Evolutionary conservation across 177 flowering plant species (phyloP).

Genomic region (Vitis hybrid): DNA sequence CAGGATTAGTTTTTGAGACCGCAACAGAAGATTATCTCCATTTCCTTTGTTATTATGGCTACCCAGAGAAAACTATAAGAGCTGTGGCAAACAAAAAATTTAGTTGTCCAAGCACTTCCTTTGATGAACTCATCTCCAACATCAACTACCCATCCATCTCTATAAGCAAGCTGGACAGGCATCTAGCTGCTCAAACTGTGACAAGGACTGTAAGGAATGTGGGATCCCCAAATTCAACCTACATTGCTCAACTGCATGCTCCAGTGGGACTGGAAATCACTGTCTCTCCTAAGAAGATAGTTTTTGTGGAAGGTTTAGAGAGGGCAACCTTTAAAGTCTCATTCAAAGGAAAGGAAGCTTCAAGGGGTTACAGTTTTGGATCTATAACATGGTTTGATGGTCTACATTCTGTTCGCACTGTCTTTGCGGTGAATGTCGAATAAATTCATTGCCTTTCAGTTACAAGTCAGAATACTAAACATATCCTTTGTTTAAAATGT

Average conservation of each 20-base stretch:
- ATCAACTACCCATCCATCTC: constrained; percentile 87
- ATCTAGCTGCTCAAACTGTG: constrained; percentile 19
- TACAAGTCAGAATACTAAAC: too few species aligned
- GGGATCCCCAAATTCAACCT: constrained; percentile 49
- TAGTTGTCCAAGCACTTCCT: constrained; percentile 53
- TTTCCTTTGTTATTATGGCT: constrained; percentile 73
- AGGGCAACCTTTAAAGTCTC: constrained; percentile 45
- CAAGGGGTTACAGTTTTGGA: constrained; percentile 63
- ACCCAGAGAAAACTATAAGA: constrained; percentile 42
- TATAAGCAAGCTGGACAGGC: constrained; percentile 36
- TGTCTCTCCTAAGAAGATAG: constrained; percentile 54
- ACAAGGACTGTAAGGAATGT: constrained; percentile 65
- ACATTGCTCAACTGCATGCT: constrained; percentile 39
- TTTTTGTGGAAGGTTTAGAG: constrained; percentile 25
- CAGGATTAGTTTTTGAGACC: constrained; percentile 76
- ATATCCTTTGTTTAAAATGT: too few species aligned
- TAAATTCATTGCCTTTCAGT: constrained; percentile 8
- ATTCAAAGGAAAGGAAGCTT: constrained; percentile 44
- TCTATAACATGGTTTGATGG: constrained; percentile 65
- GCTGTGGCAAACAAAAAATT: constrained; percentile 48
- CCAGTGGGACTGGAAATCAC: constrained; percentile 50
- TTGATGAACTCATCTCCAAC: constrained; percentile 52
- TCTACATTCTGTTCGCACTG: constrained; percentile 52
- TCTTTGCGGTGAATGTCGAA: constrained; percentile 65
- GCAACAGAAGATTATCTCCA: constrained; percentile 47